Evolutionary conservation across 352 stramenopile genomes (phyloP), one percentile per base, ranked within the genome.

Genomic region (Globisporangium cederbergense): DNA sequence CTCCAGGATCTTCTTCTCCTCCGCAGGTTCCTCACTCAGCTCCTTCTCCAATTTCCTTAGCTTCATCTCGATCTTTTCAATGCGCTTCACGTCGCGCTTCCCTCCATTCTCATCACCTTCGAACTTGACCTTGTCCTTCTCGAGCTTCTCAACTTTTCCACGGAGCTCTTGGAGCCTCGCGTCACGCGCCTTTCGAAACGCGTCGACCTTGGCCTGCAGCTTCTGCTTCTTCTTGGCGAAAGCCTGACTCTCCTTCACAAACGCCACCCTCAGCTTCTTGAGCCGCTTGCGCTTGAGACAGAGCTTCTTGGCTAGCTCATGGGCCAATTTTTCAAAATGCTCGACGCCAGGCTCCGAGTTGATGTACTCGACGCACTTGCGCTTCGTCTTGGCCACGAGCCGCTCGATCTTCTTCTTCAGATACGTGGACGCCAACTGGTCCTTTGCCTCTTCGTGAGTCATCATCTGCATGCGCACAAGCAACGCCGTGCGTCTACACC

Each of bases 381-480:
- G 65, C 38, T 79, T 80, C 4, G 79, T 88, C 53, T 86, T 86
- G 36, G 64, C 45, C 32, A 65, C 62, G 8, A 91, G 74, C 6
- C 79, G 79, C 42, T 74, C 73, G 14, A 88, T 71, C 60, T 86
- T 87, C 22, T 62, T 50, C 13, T 67, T 64, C 18, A 91, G 56
- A 53, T 91, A 91, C 36, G 78, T 67, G 38, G 70, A 81, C 9
- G 77, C 77, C 30, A 88, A 72, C 40, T 89, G 81, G 57, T 88
- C 82, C 64, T 91, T 82, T 6, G 69, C 81, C 30, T 89, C 76
- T 52, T 91, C 78, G 7, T 67, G 74, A 0, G 82, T 89, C 28
- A 91, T 71, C 79, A 91, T 86, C 50, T 88, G 74, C 45, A 70
- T 77, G 40, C 82, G 75, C 4, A 91, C 38, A 16, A 91, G 55